Evolutionary conservation across 129 eudicot species (phyloP).

Genomic region (Flaveria robusta): DNA sequence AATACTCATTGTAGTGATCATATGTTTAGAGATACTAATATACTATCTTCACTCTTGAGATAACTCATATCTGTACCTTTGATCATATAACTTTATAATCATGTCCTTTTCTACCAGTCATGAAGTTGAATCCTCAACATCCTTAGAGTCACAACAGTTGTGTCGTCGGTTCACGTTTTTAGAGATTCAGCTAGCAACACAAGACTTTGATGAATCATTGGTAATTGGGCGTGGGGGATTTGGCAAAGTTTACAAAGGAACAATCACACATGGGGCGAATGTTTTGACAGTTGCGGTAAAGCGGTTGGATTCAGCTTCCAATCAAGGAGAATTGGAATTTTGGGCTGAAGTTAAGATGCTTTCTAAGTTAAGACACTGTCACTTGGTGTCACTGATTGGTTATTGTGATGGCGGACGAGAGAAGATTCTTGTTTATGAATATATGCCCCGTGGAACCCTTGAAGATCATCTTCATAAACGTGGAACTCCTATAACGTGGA

Average conservation of each 20-base stretch:
- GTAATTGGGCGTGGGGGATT: slow-evolving; percentile 22
- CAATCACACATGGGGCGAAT: background rate
- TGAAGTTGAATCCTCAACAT: background rate
- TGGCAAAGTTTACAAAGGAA: slow-evolving; percentile 26
- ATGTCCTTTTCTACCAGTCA: background rate
- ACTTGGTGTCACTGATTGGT: slow-evolving; percentile 22
- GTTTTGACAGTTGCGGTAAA: background rate
- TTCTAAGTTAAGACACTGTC: slow-evolving; percentile 2
- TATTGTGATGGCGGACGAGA: slow-evolving; percentile 8
- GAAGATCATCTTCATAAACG: slow-evolving; percentile 11
- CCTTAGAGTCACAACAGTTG: background rate
- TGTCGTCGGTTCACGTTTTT: background rate
- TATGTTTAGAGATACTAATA: too few species aligned
- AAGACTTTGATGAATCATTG: slow-evolving; percentile 19
- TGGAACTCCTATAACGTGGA: background rate
- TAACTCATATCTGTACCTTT: background rate
- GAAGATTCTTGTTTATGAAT: slow-evolving; percentile 14
- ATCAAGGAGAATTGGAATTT: slow-evolving; percentile 19
- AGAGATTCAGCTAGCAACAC: slow-evolving; percentile 13
- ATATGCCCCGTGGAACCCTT: slow-evolving; percentile 11
- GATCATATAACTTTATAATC: background rate
- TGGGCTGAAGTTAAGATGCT: slow-evolving; percentile 22
- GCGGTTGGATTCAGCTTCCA: slow-evolving; percentile 10
- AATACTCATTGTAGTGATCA: too few species aligned
- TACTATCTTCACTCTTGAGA: background rate